Evolutionary conservation across 2,329 filamentous ascomycete species (phyloP), one percentile per base, ranked within the genome.

Genomic region (Cyclaneusma minus): DNA sequence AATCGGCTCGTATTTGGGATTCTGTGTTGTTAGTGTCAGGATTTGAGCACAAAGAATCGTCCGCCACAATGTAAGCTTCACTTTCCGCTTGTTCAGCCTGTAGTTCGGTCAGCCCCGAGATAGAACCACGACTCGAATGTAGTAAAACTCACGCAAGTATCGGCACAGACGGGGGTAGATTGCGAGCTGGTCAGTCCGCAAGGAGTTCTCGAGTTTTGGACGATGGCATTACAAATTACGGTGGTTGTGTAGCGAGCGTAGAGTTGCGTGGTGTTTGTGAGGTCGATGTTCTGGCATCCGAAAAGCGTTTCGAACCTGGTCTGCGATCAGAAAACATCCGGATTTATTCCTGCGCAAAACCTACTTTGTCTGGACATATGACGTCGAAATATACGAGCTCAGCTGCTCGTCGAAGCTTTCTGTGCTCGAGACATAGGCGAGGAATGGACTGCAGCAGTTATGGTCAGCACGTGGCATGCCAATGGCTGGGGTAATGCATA

Each of bases 221-320:
- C 69, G 45, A 98, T 79, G 37, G 81, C 68, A 60, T 91, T 95
- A 64, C 89, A 98, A 37, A 98, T 66, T 36, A 91, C 76, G 34
- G 80, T 89, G 24, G 73, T 89, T 4, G 87, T 92, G 54, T 87
- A 98, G 41, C 89, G 77, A 25, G 89, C 87, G 54, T 98, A 98
- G 44, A 85, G 68, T 43, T 78, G 66, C 39, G 70, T 76, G 4
- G 83, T 76, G 48, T 92, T 80, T 29, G 69, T 70, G 30, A 85
- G 64, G 44, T 89, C 70, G 42, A 94, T 61, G 35, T 68, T 66
- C 24, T 67, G 62, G 49, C 89, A 98, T 29, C 87, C 87, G 36
- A 98, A 67, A 24, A 83, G 60, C 28, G 66, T 61, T 49, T 80
- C 64, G 53, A 87, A 98, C 59, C 87, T 95, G 44, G 34, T 40